A percentile compares a stretch with the other conserved stretches of the same genome.
phyloP scores from a whole-genome alignment of 2,329 filamentous ascomycete genomes.

The Amphichorda felina region DNA sequence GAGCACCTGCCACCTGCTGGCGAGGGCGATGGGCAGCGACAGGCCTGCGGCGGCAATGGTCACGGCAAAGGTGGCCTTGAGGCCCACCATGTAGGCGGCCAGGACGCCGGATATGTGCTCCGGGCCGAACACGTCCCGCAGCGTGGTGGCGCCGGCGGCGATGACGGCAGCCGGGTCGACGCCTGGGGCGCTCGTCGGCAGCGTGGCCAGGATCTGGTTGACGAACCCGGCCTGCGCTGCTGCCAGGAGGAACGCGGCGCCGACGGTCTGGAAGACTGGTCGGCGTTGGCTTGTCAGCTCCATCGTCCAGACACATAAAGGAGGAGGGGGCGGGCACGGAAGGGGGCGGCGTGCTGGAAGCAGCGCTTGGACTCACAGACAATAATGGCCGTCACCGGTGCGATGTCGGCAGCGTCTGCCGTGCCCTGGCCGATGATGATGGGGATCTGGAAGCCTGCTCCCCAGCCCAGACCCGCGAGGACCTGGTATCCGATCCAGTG shows the following conservation, averaged over 20 bases:
- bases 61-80: constrained; percentile 46
- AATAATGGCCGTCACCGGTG: constrained; percentile 2
- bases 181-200: constrained; percentile 13
- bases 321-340: too few relatives aligned
- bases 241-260: constrained; percentile 28
- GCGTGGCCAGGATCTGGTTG: constrained; percentile 16
- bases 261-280: constrained; percentile 28
- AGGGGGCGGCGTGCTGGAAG: too few relatives aligned
- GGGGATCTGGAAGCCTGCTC: constrained; percentile 27
- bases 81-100: constrained; percentile 42
- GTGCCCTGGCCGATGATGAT: constrained; percentile 28
- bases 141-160: constrained; percentile 30
- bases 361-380: too few relatives aligned
- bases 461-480: constrained; percentile 28
- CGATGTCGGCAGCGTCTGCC: background rate
- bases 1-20: too few relatives aligned
- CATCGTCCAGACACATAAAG: background rate
- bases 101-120: constrained; percentile 36
- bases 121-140: constrained; percentile 32
- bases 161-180: constrained; percentile 17
- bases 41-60: too few relatives aligned
- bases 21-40: too few relatives aligned
- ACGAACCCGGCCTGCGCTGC: constrained; percentile 25
- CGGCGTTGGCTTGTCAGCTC: background rate
- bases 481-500: constrained; percentile 11